Evolutionary conservation across 1,284 basidiomycete species (phyloP).

Genomic region (Microbotryum saponariae): DNA sequence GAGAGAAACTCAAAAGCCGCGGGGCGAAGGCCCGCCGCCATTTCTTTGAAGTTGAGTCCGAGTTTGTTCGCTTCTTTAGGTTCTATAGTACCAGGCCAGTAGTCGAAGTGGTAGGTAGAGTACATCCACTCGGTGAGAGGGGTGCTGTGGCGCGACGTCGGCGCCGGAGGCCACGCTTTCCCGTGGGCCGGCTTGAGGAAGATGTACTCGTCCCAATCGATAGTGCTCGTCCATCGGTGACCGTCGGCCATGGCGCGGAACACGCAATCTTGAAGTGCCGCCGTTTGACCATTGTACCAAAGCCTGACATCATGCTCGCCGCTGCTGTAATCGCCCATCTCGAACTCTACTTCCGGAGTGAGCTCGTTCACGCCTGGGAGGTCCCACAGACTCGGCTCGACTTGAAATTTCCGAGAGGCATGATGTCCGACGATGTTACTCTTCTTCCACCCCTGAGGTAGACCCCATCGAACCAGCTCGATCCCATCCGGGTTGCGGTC

Average conservation of each 20-base stretch:
- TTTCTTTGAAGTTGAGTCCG: no score
- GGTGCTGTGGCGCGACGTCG: not conserved
- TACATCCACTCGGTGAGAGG: not conserved
- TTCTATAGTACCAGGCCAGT: no score
- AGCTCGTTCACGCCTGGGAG: constrained; percentile 1
- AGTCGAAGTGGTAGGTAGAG: no score
- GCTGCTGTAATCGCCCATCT: no score
- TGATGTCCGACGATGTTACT: not conserved
- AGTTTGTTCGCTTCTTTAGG: no score
- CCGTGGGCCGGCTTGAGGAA: not conserved
- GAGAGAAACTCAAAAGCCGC: no score
- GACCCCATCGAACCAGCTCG: constrained; percentile 5
- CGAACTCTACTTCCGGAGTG: no score
- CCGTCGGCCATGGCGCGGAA: constrained; percentile 6
- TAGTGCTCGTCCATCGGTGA: not conserved
- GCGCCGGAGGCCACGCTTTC: not conserved
- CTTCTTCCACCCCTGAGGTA: constrained; percentile 7
- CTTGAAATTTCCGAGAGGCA: not conserved
- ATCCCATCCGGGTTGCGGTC: not conserved
- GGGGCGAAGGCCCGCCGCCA: no score
- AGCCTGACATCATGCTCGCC: no score
- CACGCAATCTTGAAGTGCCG: constrained; percentile 6
- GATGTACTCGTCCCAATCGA: constrained; percentile 14
- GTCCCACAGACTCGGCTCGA: constrained; percentile 5
- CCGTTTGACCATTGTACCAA: constrained; percentile 5